Evolutionary conservation across 1,139 yeast genomes (phyloP).

Genomic region (Pichia sp.): DNA sequence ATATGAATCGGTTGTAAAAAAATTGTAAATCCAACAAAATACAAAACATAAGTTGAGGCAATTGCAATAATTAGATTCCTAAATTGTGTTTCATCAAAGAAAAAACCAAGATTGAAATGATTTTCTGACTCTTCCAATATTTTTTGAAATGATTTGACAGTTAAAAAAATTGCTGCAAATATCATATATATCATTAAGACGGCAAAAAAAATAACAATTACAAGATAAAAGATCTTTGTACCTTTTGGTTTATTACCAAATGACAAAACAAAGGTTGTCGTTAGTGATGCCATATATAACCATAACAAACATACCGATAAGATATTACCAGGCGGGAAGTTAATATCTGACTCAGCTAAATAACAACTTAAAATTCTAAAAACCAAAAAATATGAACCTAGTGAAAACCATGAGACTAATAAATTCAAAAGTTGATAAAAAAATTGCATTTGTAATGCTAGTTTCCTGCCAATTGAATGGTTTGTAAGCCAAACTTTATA

Average conservation of each 20-base stretch:
- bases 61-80: constrained; percentile 85
- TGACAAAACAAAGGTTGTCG: constrained; percentile 83
- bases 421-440: constrained; percentile 60
- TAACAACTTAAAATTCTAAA: constrained; percentile 57
- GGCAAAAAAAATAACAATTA: constrained; percentile 86
- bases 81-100: constrained; percentile 58
- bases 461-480: constrained; percentile 56
- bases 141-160: constrained; percentile 54
- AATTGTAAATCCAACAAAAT: constrained; percentile 66
- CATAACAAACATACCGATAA: constrained; percentile 79
- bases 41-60: constrained; percentile 75
- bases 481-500: constrained; percentile 62
- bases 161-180: constrained; percentile 79
- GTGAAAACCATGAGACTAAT: constrained; percentile 72
- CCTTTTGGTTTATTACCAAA: constrained; percentile 95
- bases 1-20: constrained; percentile 77
- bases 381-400: constrained; percentile 70
- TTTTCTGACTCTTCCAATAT: constrained; percentile 38
- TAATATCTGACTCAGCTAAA: constrained; percentile 43
- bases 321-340: constrained; percentile 56
- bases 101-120: constrained; percentile 40
- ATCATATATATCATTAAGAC: constrained; percentile 87
- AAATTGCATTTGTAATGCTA: constrained; percentile 62
- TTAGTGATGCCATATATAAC: constrained; percentile 83
- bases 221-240: constrained; percentile 71